Evolutionary conservation across 768 basidiomycete genomes (phyloP).

Genomic region (Trametes cinnabarina): DNA sequence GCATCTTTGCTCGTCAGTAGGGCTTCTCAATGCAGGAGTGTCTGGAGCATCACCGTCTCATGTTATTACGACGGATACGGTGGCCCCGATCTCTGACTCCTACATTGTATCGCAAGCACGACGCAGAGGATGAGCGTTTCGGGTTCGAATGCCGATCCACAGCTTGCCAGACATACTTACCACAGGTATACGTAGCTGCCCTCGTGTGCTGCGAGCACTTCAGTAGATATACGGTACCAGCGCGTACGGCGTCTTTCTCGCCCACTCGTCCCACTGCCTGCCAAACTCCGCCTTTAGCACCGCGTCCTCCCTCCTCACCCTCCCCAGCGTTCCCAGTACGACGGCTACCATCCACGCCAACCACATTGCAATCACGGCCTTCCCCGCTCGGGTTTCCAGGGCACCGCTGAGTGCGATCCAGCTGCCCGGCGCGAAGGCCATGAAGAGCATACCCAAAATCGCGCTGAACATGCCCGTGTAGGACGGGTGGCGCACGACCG

Average conservation of each 20-base stretch:
- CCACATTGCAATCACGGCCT: background rate
- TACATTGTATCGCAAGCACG: no score
- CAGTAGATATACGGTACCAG: constrained; percentile 18
- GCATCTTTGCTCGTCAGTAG: no score
- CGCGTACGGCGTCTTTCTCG: constrained; percentile 9
- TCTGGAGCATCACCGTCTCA: no score
- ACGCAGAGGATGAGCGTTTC: no score
- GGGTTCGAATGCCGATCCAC: no score
- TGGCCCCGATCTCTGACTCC: no score
- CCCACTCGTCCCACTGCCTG: constrained; percentile 19
- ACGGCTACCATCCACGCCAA: background rate
- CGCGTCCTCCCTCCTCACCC: constrained; percentile 13
- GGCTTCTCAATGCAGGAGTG: no score
- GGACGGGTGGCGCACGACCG: constrained; percentile 25
- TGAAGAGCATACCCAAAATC: background rate
- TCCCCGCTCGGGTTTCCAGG: background rate
- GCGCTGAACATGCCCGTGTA: constrained; percentile 13
- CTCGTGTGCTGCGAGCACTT: no score
- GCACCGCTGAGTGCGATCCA: constrained; percentile 1
- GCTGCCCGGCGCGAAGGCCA: constrained; percentile 7
- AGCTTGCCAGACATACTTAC: no score
- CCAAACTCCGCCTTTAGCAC: constrained; percentile 17
- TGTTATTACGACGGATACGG: no score
- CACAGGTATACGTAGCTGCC: no score
- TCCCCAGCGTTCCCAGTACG: background rate